Evolutionary conservation across 2,329 filamentous ascomycete species (phyloP), one percentile per base, ranked within the genome.

Genomic region (Paracoccidioides brasiliensis): DNA sequence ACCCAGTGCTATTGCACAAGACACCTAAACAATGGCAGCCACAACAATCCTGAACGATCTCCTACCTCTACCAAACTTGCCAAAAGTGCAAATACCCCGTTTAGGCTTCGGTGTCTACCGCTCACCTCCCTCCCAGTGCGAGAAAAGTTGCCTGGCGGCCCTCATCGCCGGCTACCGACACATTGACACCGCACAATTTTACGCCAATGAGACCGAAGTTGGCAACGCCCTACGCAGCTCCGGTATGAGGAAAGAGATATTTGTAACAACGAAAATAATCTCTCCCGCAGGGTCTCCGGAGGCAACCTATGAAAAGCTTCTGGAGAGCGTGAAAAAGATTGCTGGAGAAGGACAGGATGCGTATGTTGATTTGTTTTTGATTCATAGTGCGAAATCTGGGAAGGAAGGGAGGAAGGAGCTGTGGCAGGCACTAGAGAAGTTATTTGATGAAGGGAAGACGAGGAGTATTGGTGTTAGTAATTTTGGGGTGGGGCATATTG

Each of bases 61-160:
- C 28, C 65, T 81, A 42, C 67, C 76, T 44, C 74, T 83, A 42
- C 71, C 73, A 37, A 78, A 78, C 56, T 4, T n/a, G 7, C 76
- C 74, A 52, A 62, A 67, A 38, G 68, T 76, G 60, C 71, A 71
- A 55, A 84, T 88, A 15, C 85, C 86, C 30, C 76, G 76, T 33
- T 76, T 89, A 8, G 85, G 85, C 10, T 87, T 88, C 63, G 85
- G 85, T 52, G 83, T 88, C 57, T 89, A 85, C 70, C 78, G 77
- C 57, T 81, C 82, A 5, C 74, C 75, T 2, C 66, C 73, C 41
- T 65, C 76, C 44, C 72, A 75, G 58, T 86, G 82, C 67, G 72
- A 77, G 8, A 66, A 75, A 38, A 83, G 84, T 1, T 82, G 79
- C 60, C 70, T 80, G 3, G 73, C 77, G 59, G 82, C 83, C 46